phyloP scores from a whole-genome alignment of 345 rosid species.

The Populus nigra region DNA sequence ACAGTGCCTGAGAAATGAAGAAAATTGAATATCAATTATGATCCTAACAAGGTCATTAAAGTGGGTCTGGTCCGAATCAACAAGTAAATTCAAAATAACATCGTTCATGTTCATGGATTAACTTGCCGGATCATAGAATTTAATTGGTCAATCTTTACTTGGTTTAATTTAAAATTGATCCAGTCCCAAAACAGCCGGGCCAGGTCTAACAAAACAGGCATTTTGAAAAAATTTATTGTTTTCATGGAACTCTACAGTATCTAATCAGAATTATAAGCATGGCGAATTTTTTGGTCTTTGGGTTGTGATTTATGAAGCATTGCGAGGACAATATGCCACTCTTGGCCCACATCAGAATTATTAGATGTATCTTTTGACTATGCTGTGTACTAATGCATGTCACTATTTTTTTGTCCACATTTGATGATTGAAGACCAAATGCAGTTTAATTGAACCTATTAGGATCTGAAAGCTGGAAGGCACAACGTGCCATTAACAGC shows the following conservation, averaged over 20 bases:
- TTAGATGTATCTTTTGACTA: neutral
- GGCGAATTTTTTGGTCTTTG: neutral
- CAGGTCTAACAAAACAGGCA: too few relatives aligned
- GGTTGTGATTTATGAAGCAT: neutral
- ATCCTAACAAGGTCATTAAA: neutral
- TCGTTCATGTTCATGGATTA: too few relatives aligned
- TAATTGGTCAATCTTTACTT: too few relatives aligned
- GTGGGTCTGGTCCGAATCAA: too few relatives aligned
- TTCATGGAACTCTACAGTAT: too few relatives aligned
- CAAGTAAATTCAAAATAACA: too few relatives aligned
- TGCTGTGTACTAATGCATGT: neutral
- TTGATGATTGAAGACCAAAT: neutral
- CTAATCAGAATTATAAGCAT: neutral
- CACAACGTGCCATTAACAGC: neutral
- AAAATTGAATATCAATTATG: too few relatives aligned
- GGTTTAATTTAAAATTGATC: too few relatives aligned
- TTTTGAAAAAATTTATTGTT: neutral
- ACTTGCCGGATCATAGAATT: too few relatives aligned
- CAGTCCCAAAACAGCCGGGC: too few relatives aligned
- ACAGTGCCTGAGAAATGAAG: constrained; percentile 52
- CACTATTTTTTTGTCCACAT: neutral
- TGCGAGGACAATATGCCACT: neutral
- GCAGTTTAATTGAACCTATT: neutral
- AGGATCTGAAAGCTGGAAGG: neutral
- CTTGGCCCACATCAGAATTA: constrained; percentile 6